Conservation (phyloP, 495 filamentous ascomycete genomes). For the Penicillium cataractarum region DNA sequence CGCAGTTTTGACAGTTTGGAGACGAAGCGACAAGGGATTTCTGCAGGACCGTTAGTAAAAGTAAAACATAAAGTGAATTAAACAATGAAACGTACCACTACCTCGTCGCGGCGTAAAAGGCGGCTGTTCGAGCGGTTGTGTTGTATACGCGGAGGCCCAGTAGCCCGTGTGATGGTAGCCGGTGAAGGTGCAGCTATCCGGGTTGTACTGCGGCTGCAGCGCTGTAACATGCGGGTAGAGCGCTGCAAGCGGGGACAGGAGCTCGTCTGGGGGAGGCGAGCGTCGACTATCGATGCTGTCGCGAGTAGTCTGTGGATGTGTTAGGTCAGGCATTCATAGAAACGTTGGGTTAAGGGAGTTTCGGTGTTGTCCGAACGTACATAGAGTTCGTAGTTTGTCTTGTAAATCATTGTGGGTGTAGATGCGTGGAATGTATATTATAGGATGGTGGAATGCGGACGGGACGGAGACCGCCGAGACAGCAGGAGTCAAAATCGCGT, state of each 20-base stretch:
- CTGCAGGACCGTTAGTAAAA: slow-evolving; percentile 19
- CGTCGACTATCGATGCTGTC: slow-evolving; percentile 32
- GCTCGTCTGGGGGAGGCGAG: slow-evolving; percentile 35
- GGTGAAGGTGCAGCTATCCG: slow-evolving; percentile 42
- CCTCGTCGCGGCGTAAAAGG: slow-evolving; percentile 22
- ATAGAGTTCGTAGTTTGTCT: slow-evolving; percentile 51
- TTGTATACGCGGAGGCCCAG: slow-evolving; percentile 43
- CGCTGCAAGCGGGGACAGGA: slow-evolving; percentile 42
- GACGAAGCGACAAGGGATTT: slow-evolving; percentile 33
- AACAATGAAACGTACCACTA: slow-evolving; percentile 31
- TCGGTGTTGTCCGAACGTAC: slow-evolving; percentile 28
- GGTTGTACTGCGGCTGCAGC: slow-evolving; percentile 42
- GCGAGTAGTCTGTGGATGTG: slow-evolving; percentile 21
- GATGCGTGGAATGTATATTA: neutral
- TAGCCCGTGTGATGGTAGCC: slow-evolving; percentile 43
- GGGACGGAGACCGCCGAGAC: slow-evolving; percentile 10
- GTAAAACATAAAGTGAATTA: neutral
- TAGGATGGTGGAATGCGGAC: neutral
- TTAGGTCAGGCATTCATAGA: slow-evolving; percentile 9
- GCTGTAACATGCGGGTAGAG: slow-evolving; percentile 49
- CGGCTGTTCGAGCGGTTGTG: slow-evolving; percentile 30
- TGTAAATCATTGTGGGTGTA: slow-evolving; percentile 42
- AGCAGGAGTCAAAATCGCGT: neutral
- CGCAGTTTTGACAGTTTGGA: slow-evolving; percentile 38
- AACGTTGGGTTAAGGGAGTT: neutral